Base-by-base conservation (phyloP, 148 eudicot species). In the Salicornia ramosissima region DNA sequence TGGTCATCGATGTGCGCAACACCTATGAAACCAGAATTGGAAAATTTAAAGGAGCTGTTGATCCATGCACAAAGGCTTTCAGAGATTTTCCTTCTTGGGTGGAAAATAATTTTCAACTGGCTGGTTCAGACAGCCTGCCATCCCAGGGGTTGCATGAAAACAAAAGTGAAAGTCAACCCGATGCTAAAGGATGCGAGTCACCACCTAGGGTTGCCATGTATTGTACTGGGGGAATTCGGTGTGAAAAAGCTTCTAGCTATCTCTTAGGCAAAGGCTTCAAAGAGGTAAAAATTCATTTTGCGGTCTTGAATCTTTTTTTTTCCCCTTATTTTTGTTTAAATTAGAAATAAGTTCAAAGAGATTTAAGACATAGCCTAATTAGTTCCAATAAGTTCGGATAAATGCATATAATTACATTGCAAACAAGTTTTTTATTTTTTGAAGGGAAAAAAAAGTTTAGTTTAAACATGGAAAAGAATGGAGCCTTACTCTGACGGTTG, bases 211-310 rank as follows among this genome's bases (percentile, higher is more conserved):
- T 94, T 74, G 97, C 98, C 66, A 90, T 94, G 98, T 90, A 94
- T 70, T 94, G 98, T 81, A 94, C 98, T 22, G 98, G 97, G 72
- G 98, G 98, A 43, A 90, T 94, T 71, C 87, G 97, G 56, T 94
- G 97, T 78, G 98, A 94, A 79, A 94, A 94, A 77, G 98, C 98
- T 74, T 82, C 98, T 47, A 94, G 98, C 78, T 89, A 79, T 74
- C 96, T 94, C 79, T 81, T 94, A 52, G 80, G 91, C 82, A 86
- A 90, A 84, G 98, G 98, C 31, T 87, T 90, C 70, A 79, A 87
- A 77, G 98, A 90, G 96, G 98, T 88, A 68, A 63, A 36, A 2
- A 33, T 7, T 45, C 45, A 33, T 73, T 51, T n/a, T n/a, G n/a
- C n/a, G n/a, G 40, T 36, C 40, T 4, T 8, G 8, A 36, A 36